Evolutionary conservation across 2,329 filamentous ascomycete species (phyloP).

Genomic region (Fonsecaea nubica): DNA sequence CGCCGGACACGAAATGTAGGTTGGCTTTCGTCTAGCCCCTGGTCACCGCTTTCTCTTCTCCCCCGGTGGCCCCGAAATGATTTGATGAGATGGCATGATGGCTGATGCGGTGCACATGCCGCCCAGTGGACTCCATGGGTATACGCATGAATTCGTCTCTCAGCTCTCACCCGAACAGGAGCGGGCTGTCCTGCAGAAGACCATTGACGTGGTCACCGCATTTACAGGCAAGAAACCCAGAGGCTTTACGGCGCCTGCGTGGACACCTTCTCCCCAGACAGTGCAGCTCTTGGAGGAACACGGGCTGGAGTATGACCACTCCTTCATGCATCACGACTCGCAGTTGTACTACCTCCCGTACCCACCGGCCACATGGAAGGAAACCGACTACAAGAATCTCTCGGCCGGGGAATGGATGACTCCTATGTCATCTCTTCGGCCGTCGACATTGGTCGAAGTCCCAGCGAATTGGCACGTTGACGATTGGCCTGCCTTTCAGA

Average conservation of each 20-base stretch:
- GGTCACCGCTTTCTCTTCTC: background rate
- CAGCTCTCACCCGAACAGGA: constrained; percentile 45
- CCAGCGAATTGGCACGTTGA: constrained; percentile 57
- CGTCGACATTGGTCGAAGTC: constrained; percentile 50
- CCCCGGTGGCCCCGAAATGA: constrained; percentile 38
- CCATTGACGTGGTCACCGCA: constrained; percentile 48
- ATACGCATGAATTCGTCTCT: constrained; percentile 52
- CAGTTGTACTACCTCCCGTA: constrained; percentile 35
- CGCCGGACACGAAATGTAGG: constrained; percentile 51
- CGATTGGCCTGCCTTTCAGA: constrained; percentile 55
- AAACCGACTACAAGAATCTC: constrained; percentile 37
- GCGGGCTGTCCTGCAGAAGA: constrained; percentile 47
- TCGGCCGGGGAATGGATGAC: constrained; percentile 34
- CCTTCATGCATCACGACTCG: constrained; percentile 58
- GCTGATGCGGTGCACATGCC: constrained; percentile 20
- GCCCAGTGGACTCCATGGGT: constrained; percentile 50
- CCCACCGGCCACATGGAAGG: constrained; percentile 23
- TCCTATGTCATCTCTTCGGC: constrained; percentile 52
- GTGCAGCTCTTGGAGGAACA: constrained; percentile 50
- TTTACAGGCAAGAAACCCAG: constrained; percentile 51
- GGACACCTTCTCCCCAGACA: constrained; percentile 48
- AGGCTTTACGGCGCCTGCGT: constrained; percentile 55
- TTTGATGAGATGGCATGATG: constrained; percentile 5
- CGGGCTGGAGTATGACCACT: constrained; percentile 56
- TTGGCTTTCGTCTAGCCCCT: background rate